A percentile compares a stretch with the other conserved stretches of the same genome.
Evolutionary conservation across 441 rosid genomes (phyloP).

Genomic region (California macrophylla): DNA sequence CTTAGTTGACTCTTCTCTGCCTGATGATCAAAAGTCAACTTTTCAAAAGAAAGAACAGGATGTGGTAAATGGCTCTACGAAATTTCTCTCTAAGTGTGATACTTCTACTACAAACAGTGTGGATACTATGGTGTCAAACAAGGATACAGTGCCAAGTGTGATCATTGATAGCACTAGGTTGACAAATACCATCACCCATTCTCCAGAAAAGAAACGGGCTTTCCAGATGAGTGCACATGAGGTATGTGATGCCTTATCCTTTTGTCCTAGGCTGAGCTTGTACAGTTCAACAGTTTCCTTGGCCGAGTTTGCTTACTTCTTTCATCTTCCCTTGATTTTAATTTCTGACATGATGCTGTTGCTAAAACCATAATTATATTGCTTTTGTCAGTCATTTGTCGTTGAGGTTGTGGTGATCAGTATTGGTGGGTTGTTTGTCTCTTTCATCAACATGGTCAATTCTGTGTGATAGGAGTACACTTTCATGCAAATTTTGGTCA

Average conservation of each 20-base stretch:
- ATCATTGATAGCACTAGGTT: conserved; percentile 25
- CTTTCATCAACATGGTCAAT: background rate
- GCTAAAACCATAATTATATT: background rate
- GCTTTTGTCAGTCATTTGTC: background rate
- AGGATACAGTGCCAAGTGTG: conserved; percentile 26
- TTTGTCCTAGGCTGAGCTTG: background rate
- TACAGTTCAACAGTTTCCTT: background rate
- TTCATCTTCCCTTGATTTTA: background rate
- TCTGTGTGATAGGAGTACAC: background rate
- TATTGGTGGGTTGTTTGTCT: background rate
- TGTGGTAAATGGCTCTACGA: conserved; percentile 37
- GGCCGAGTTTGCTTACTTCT: background rate
- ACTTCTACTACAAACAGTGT: conserved; percentile 28
- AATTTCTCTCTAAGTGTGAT: conserved; percentile 20
- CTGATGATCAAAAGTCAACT: conserved; percentile 24
- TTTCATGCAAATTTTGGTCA: background rate
- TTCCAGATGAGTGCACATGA: conserved; percentile 81
- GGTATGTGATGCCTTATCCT: conserved; percentile 29
- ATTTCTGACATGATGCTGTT: background rate
- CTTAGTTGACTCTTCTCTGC: conserved; percentile 12
- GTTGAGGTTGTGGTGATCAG: background rate
- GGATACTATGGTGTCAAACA: conserved; percentile 20
- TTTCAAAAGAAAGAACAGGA: conserved; percentile 31
- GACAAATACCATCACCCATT: conserved; percentile 24
- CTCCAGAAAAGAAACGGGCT: conserved; percentile 35